phyloP scores from a whole-genome alignment of 1,284 basidiomycete genomes.

The Trichosporon ovoides region DNA sequence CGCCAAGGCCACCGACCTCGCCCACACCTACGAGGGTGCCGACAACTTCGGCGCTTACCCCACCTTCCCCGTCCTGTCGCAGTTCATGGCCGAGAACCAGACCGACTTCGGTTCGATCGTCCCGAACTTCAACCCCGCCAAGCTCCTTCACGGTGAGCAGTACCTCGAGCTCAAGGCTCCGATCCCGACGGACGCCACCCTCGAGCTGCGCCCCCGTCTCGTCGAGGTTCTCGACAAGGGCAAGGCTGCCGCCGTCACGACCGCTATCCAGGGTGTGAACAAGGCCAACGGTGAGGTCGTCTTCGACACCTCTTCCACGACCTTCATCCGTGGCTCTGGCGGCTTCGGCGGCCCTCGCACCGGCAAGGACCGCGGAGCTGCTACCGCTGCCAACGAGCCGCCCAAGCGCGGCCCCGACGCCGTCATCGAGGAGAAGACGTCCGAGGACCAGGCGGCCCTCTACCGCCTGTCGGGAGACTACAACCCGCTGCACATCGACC shows the following conservation, averaged over 20 bases:
- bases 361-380: slow-evolving; percentile 79
- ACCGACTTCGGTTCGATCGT: slow-evolving; percentile 70
- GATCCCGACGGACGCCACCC: slow-evolving; percentile 79
- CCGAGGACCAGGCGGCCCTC: slow-evolving; percentile 73
- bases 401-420: slow-evolving; percentile 80
- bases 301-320: slow-evolving; percentile 88
- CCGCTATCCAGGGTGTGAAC: slow-evolving; percentile 71
- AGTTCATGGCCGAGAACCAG: slow-evolving; percentile 64
- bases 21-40: slow-evolving; percentile 86
- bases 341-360: slow-evolving; percentile 89
- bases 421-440: slow-evolving; percentile 80
- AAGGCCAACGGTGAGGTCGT: slow-evolving; percentile 71
- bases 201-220: slow-evolving; percentile 65
- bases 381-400: slow-evolving; percentile 74
- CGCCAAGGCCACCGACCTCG: slow-evolving; percentile 86
- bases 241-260: slow-evolving; percentile 83
- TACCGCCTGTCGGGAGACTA: slow-evolving; percentile 85
- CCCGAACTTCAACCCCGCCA: slow-evolving; percentile 92
- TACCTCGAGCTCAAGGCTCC: slow-evolving; percentile 82
- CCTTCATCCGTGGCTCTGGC: slow-evolving; percentile 89
- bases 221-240: slow-evolving; percentile 57
- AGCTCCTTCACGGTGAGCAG: slow-evolving; percentile 97
- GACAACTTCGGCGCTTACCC: slow-evolving; percentile 80
- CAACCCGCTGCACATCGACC: slow-evolving; percentile 91
- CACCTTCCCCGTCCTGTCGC: slow-evolving; percentile 95